phyloP scores from a whole-genome alignment of 202 grass and related monocot genomes.

The Saccharum hybrid region DNA sequence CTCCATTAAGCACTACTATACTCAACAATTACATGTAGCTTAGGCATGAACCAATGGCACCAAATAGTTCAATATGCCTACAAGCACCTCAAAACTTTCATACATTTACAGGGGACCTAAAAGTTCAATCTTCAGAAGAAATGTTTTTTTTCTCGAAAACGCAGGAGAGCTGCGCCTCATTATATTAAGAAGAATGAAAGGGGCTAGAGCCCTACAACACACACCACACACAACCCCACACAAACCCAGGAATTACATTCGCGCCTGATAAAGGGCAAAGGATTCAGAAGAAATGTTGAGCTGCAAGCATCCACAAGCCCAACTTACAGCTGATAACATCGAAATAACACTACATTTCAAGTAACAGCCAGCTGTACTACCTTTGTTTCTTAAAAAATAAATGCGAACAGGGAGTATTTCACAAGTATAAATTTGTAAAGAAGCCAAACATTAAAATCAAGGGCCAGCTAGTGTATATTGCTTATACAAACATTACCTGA shows the following conservation, averaged over 20 bases:
- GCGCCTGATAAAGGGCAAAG: too few relatives aligned
- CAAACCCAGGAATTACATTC: too few relatives aligned
- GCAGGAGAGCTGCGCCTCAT: too few relatives aligned
- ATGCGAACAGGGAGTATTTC: background rate
- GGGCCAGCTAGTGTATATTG: background rate
- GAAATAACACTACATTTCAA: background rate
- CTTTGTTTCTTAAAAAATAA: conserved; percentile 3
- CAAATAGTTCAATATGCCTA: background rate
- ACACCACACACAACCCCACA: too few relatives aligned
- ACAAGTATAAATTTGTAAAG: background rate
- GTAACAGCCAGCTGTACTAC: background rate
- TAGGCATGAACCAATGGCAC: background rate
- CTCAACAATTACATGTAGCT: conserved; percentile 6
- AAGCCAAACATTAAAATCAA: background rate
- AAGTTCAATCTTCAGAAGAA: background rate
- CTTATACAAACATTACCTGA: conserved; percentile 47
- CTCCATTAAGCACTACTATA: background rate
- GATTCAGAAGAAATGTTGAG: background rate
- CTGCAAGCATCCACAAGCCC: background rate
- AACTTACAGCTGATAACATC: background rate
- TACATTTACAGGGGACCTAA: background rate
- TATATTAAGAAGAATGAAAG: too few relatives aligned
- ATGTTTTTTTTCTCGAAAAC: background rate
- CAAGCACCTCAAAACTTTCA: background rate
- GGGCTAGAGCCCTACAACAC: too few relatives aligned